phyloP scores from a whole-genome alignment of 2,329 filamentous ascomycete species.

The Penicillium verrucosum region DNA sequence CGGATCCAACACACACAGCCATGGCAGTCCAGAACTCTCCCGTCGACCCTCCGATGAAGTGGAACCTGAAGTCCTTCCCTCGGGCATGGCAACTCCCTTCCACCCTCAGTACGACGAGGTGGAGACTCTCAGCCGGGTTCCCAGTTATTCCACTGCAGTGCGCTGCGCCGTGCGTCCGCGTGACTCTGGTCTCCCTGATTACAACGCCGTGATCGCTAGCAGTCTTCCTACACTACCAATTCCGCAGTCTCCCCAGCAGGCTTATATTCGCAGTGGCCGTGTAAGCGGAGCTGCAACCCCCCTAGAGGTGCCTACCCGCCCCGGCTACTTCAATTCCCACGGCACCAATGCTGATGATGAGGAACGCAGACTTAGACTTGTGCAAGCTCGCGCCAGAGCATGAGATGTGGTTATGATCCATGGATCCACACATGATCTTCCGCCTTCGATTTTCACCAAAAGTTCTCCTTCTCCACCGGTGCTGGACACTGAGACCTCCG shows the following conservation, averaged over 20 bases:
- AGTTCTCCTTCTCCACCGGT: conserved; percentile 5
- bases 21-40: conserved; percentile 39
- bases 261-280: conserved; percentile 37
- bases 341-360: conserved; percentile 34
- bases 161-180: conserved; percentile 59
- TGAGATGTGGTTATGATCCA: conserved; percentile 12
- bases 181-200: conserved; percentile 60
- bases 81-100: conserved; percentile 42
- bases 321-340: conserved; percentile 25
- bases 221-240: conserved; percentile 26
- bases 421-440: background rate
- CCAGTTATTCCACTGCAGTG: conserved; percentile 73
- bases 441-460: conserved; percentile 1
- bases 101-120: conserved; percentile 54
- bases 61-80: conserved; percentile 45
- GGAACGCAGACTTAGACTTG: conserved; percentile 40
- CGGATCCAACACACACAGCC: conserved; percentile 35
- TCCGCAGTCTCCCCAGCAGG: conserved; percentile 39
- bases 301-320: conserved; percentile 27
- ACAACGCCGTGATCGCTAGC: conserved; percentile 53
- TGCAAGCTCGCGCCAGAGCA: conserved; percentile 39
- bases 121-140: conserved; percentile 67
- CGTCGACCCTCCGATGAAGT: conserved; percentile 49
- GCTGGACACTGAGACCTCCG: conserved; percentile 18
- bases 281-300: conserved; percentile 31